Percentiles rank a stretch among this genome's conserved stretches.
phyloP scores from a whole-genome alignment of 176 grass and related monocot genomes.

The Musa acuminata region DNA sequence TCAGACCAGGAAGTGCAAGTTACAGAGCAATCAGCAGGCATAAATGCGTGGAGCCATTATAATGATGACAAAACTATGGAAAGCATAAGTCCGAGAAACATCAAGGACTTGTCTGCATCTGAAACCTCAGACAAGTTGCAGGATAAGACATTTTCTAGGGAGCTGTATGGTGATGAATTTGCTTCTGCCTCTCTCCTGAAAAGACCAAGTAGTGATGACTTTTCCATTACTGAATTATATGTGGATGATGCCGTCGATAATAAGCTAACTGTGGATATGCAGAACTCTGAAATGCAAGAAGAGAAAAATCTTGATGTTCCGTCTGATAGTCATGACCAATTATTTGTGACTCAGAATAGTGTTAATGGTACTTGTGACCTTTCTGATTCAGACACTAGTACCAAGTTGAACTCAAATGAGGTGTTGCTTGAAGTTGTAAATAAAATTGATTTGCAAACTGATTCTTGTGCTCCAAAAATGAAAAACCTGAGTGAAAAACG shows the following conservation, averaged over 20 bases:
- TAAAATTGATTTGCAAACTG: slow-evolving; percentile 1
- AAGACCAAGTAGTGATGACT: neutral
- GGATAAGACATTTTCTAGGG: neutral
- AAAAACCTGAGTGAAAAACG: slow-evolving; percentile 1
- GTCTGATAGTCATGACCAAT: neutral
- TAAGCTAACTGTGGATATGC: neutral
- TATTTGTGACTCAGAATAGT: neutral
- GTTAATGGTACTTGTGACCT: neutral
- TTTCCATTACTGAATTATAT: neutral
- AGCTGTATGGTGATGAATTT: neutral
- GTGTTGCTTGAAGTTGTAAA: neutral
- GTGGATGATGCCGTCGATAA: neutral
- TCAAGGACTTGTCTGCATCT: neutral
- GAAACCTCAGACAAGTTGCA: slow-evolving; percentile 3
- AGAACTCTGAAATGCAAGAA: neutral
- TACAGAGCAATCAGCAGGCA: neutral
- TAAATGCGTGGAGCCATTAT: neutral
- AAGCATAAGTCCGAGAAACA: neutral
- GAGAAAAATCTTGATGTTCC: neutral
- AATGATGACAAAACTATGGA: neutral
- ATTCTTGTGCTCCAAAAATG: neutral
- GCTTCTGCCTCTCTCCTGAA: neutral
- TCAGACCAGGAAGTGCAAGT: neutral
- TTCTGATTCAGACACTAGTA: neutral
- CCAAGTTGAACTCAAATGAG: neutral